Conservation (phyloP, 305 asterid genomes). For the Fraxinus latifolia region DNA sequence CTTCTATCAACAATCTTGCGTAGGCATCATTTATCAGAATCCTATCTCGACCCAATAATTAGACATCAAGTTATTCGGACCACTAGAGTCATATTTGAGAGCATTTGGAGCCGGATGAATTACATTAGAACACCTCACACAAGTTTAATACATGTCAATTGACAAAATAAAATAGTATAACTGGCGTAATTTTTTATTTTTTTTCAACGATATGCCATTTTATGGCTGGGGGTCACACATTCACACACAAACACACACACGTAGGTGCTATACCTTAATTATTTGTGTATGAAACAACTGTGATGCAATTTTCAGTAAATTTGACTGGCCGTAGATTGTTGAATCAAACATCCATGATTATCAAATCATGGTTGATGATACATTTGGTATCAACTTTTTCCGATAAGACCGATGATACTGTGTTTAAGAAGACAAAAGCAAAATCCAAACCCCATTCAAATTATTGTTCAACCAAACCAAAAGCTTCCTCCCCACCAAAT, state of each 20-base stretch:
- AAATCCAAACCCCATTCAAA: slow-evolving; percentile 42
- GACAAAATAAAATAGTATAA: not conserved
- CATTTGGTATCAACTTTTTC: slow-evolving; percentile 42
- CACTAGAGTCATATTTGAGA: not conserved
- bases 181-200: not conserved
- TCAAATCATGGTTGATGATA: slow-evolving; percentile 25
- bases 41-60: not conserved
- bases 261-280: not conserved
- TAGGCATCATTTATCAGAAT: not conserved
- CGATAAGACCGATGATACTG: slow-evolving; percentile 25
- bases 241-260: not conserved
- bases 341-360: slow-evolving; percentile 27
- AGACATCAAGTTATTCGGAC: not conserved
- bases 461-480: slow-evolving; percentile 24
- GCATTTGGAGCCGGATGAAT: not conserved
- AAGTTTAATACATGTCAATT: not conserved
- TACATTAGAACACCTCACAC: not conserved
- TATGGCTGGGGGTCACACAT: not conserved
- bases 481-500: slow-evolving; percentile 27
- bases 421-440: slow-evolving; percentile 56
- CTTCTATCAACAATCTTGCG: not conserved
- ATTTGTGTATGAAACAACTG: not conserved
- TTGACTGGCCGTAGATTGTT: not conserved
- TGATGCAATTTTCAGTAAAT: not conserved
- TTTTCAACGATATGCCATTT: not conserved